Evolutionary conservation across 345 rosid species (phyloP).

Genomic region (Pistacia integerrima): DNA sequence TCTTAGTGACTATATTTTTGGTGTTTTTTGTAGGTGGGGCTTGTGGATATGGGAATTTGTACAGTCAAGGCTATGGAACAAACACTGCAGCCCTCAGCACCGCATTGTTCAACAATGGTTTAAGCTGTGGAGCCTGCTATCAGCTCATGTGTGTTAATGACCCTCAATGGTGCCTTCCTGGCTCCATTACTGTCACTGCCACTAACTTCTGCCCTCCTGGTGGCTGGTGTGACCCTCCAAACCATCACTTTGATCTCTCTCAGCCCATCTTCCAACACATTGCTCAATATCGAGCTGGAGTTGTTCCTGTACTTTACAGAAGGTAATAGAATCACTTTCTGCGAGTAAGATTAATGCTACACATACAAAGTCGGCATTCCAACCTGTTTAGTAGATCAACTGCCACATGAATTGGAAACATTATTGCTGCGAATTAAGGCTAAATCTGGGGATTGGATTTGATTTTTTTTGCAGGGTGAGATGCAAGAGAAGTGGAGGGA

Average conservation of each 20-base stretch:
- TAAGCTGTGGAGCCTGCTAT: constrained; percentile 71
- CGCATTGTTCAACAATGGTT: constrained; percentile 61
- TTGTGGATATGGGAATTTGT: constrained; percentile 76
- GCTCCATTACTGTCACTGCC: constrained; percentile 72
- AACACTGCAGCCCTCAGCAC: constrained; percentile 82
- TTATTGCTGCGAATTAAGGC: neutral
- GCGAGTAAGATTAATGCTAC: too few relatives aligned
- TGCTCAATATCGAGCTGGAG: constrained; percentile 67
- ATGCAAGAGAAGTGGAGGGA: constrained; percentile 70
- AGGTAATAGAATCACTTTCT: constrained; percentile 36
- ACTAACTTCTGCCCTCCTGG: constrained; percentile 92
- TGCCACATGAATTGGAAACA: too few relatives aligned
- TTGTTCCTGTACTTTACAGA: constrained; percentile 76
- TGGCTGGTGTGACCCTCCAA: constrained; percentile 82
- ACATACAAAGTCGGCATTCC: neutral
- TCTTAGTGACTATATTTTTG: neutral
- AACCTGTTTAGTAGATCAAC: too few relatives aligned
- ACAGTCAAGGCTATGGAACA: constrained; percentile 71
- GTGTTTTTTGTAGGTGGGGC: constrained; percentile 55
- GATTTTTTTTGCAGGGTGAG: constrained; percentile 43
- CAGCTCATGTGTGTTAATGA: constrained; percentile 64
- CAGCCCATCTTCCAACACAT: constrained; percentile 73
- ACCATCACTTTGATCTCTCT: constrained; percentile 77
- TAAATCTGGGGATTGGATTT: too few relatives aligned
- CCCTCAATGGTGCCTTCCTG: constrained; percentile 72